Evolutionary conservation across 352 stramenopile genomes (phyloP).

Genomic region (Pythium vanterpoolii): DNA sequence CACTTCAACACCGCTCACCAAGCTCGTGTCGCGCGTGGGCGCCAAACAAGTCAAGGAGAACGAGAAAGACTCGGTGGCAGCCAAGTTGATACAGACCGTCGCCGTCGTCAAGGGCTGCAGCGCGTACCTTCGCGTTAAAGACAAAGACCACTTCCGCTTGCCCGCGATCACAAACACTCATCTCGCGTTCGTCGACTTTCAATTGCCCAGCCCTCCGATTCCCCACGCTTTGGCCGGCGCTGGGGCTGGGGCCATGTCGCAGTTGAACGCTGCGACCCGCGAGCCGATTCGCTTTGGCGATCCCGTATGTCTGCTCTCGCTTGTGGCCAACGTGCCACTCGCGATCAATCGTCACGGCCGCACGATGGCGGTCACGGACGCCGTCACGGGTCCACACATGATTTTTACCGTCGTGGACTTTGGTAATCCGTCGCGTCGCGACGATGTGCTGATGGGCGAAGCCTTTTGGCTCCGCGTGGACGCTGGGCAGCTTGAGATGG

Average conservation of each 20-base stretch:
- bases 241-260: slow-evolving; percentile 16
- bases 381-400: slow-evolving; percentile 44
- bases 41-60: neutral
- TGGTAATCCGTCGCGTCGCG: slow-evolving; percentile 37
- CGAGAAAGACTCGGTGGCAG: neutral
- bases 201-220: slow-evolving; percentile 4
- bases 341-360: slow-evolving; percentile 44
- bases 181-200: slow-evolving; percentile 58
- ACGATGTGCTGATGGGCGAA: slow-evolving; percentile 39
- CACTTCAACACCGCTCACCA: slow-evolving; percentile 30
- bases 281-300: slow-evolving; percentile 59
- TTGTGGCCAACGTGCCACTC: slow-evolving; percentile 40
- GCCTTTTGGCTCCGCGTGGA: slow-evolving; percentile 59
- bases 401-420: slow-evolving; percentile 71
- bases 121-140: slow-evolving; percentile 25
- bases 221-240: neutral
- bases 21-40: slow-evolving; percentile 19
- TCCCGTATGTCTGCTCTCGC: slow-evolving; percentile 54
- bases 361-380: slow-evolving; percentile 18
- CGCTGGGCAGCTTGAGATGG: slow-evolving; percentile 16
- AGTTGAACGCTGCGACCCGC: slow-evolving; percentile 45
- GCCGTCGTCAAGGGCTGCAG: slow-evolving; percentile 15
- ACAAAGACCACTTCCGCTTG: neutral
- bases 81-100: slow-evolving; percentile 12
- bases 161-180: slow-evolving; percentile 44